Percentiles rank a stretch among this genome's conserved stretches.
Evolutionary conservation across 345 rosid species (phyloP).

Genomic region (Pistacia atlantica): DNA sequence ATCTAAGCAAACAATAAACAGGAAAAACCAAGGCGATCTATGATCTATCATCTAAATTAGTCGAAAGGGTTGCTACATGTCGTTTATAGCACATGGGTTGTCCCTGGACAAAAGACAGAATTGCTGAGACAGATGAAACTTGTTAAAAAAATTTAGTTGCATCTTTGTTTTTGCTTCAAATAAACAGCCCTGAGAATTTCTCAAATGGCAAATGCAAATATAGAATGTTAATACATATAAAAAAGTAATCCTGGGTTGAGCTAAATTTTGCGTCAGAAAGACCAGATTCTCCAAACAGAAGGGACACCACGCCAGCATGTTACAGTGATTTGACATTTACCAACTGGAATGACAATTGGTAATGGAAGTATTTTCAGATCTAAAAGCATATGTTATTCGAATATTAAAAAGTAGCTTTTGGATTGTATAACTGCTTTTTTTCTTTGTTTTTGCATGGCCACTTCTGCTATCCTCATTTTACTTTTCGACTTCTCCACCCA

Average conservation of each 20-base stretch:
- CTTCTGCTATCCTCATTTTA: not conserved
- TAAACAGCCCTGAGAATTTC: too few species aligned
- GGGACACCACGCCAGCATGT: too few species aligned
- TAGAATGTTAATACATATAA: too few species aligned
- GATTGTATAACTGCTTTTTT: not conserved
- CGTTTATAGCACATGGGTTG: not conserved
- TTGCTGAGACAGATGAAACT: not conserved
- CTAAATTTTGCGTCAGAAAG: too few species aligned
- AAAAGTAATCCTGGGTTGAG: too few species aligned
- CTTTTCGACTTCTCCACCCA: not conserved
- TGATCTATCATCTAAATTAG: not conserved
- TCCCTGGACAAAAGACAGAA: not conserved
- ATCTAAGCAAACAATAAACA: not conserved
- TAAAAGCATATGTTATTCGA: not conserved
- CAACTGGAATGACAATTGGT: not conserved
- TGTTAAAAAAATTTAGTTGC: not conserved
- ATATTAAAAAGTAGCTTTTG: constrained; percentile 4
- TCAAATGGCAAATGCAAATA: too few species aligned
- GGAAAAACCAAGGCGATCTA: not conserved
- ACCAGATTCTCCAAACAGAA: not conserved
- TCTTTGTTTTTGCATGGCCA: not conserved
- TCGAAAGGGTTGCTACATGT: not conserved
- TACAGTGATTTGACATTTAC: not conserved
- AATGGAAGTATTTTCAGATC: not conserved
- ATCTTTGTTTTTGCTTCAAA: not conserved